A percentile compares a stretch with the other conserved stretches of the same genome.
These are phyloP conservation scores for Fusarium devonianum DNA, from an alignment of 2,329 filamentous ascomycete genomes.

Conservation along the genomic window DNA sequence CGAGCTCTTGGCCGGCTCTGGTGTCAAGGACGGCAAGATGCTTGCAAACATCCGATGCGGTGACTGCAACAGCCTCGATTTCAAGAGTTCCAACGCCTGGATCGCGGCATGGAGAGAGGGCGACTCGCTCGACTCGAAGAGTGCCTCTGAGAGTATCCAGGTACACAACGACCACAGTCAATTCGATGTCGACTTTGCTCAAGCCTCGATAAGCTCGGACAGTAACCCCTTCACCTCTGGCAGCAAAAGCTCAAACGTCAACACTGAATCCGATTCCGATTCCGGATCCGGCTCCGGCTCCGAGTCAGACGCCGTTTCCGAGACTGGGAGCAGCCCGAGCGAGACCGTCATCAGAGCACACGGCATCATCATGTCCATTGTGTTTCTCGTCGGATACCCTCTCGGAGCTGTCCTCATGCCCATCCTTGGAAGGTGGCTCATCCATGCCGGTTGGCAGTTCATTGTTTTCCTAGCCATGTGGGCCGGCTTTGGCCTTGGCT, in stretches of 20 bases:
- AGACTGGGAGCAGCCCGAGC: slow-evolving; percentile 26
- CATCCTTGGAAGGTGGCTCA: slow-evolving; percentile 61
- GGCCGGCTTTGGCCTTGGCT: slow-evolving; percentile 65
- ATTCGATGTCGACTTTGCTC: slow-evolving; percentile 58
- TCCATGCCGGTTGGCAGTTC: slow-evolving; percentile 65
- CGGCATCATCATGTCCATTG: slow-evolving; percentile 67
- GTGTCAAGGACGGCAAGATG: slow-evolving; percentile 60
- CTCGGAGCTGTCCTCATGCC: slow-evolving; percentile 68
- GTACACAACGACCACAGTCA: slow-evolving; percentile 55
- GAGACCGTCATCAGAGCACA: slow-evolving; percentile 53
- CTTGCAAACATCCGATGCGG: slow-evolving; percentile 65
- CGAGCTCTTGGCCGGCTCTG: slow-evolving; percentile 65
- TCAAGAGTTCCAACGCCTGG: slow-evolving; percentile 55
- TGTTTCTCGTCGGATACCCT: slow-evolving; percentile 66
- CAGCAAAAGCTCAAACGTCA: slow-evolving; percentile 16
- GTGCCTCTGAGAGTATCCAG: slow-evolving; percentile 49
- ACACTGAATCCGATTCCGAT: slow-evolving; percentile 4
- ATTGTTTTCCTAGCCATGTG: slow-evolving; percentile 65
- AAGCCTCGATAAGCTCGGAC: slow-evolving; percentile 56
- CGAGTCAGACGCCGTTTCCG: slow-evolving; percentile 17
- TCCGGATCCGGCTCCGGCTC: slow-evolving; percentile 12
- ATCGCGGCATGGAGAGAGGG: slow-evolving; percentile 63
- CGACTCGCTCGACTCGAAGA: slow-evolving; percentile 53
- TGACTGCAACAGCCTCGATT: slow-evolving; percentile 58
- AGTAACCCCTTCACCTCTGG: slow-evolving; percentile 58